Base-by-base conservation (phyloP, 2,329 filamentous ascomycete genomes). In the Diaporthe australafricana region DNA sequence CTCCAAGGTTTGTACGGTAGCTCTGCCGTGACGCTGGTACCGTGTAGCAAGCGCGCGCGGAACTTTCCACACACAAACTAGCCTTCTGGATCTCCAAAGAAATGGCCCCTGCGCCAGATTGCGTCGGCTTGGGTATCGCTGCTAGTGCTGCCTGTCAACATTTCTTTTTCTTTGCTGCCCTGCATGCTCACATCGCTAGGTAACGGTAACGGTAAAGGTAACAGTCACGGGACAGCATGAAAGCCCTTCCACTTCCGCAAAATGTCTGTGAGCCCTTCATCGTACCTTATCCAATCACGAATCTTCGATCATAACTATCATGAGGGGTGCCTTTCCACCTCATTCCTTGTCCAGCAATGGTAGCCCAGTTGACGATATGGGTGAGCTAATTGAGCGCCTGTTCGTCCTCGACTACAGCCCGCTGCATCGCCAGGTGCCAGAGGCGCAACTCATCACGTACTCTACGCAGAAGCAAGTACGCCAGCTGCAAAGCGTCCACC, bases 1-100 rank as follows among this genome's bases (percentile, higher is more conserved):
- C 40, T 48, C 42, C 57, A 63, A 63, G 57, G 40, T 63, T 63
- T n/a, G 40, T 14, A 47, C 40, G 30, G 57, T 32, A 62, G 40
- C 57, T 42, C 17, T 47, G 40, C 17, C 47, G 56, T 62, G 57
- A 63, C 57, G 40, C 57, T 63, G 27, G 35, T 35, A 48, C 30
- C 27, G 12, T 47, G 57, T 42, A 25, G 60, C 3, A 12, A 12
- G 60, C 42, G 42, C 57, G 20, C 60, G 27, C 60, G 12, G 60
- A 63, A 63, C 42, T 25, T 63, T 63, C 60, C 20, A 63, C 30
- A 40, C 27, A 35, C 60, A 63, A 63, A 63, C 60, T 35, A 25
- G 42, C 14, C 57, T 32, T 63, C 27, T 22, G 8, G 57, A 63
- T 47, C 57, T 48, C 42, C 57, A 45, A 22, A 27, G 20, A 48